Evolutionary conservation across 345 rosid genomes (phyloP), one percentile per base, ranked within the genome.

Genomic region (Brassica incana): DNA sequence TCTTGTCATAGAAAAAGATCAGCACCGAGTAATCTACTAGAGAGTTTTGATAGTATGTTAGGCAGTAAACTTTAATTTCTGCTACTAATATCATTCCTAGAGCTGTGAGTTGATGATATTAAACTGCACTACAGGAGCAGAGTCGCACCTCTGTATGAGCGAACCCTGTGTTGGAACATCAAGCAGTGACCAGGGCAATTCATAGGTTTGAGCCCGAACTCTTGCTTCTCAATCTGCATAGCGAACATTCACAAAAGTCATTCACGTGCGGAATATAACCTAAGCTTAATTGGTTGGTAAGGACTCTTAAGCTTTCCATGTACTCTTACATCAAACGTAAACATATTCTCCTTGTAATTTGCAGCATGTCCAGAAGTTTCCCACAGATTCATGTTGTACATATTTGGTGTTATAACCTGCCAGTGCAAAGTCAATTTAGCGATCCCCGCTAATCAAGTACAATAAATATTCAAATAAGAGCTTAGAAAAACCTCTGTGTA

Each of bases 121-220:
- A 6, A 75, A 65, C 40, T 58, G 58, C 45, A 38, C 23, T 56
- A n/a, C 9, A 45, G 27, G 65, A 72, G 38, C 4, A 73, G 56
- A 67, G 61, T 29, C 38, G 4, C 27, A 90, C 99, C 97, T 89
- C 95, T 88, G 78, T 93, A 93, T 56, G 98, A 93, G 38, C 93
- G 97, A 76, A 92, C 97, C 82, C 91, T 88, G 69, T 92, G 91
- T 83, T 87, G 90, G 86, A 96, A 96, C 87, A 96, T 92, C 85
- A 96, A 87, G 84, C 99, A 93, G 79, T 96, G 99, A 33, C 98
- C 97, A 36, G 98, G 97, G 80, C 98, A 96, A 78, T 96, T 96
- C 99, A 93, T 96, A 79, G 99, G 99, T 81, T 93, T 92, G 83
- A 96, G 87, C 67, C 98, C 98, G 73, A 92, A 96, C 83, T 93